A percentile compares a stretch with the other conserved stretches of the same genome.
phyloP scores from a whole-genome alignment of 306 rosid genomes.

The Spatholobus suberectus region DNA sequence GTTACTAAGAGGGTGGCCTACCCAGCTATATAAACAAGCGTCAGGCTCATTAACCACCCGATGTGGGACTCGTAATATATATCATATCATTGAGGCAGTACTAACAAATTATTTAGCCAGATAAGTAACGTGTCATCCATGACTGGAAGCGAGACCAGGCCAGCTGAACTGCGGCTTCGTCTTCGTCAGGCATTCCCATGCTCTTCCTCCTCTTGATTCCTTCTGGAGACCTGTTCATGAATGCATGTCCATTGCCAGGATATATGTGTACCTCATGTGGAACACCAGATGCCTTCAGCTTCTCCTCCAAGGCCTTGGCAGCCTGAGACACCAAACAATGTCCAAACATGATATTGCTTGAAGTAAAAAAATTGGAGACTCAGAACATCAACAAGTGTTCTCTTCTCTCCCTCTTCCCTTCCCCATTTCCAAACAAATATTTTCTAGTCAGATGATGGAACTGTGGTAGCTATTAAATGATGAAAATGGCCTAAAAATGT shows the following conservation, averaged over 20 bases:
- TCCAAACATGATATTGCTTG: constrained; percentile 24
- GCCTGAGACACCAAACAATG: constrained; percentile 64
- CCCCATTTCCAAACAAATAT: background rate
- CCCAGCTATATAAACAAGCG: no score
- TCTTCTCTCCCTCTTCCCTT: background rate
- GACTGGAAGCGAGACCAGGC: constrained; percentile 95
- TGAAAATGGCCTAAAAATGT: background rate
- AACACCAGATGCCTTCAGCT: constrained; percentile 84
- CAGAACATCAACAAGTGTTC: background rate
- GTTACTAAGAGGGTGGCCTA: no score
- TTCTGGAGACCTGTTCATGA: constrained; percentile 92
- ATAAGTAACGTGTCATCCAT: constrained; percentile 78
- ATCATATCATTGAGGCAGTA: background rate
- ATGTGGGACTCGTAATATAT: no score
- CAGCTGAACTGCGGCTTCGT: constrained; percentile 73
- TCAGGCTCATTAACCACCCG: no score
- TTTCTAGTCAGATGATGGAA: background rate
- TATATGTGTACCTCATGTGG: constrained; percentile 82
- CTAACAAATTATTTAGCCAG: constrained; percentile 37
- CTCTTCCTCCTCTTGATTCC: constrained; percentile 81
- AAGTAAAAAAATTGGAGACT: background rate
- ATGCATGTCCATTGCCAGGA: constrained; percentile 81
- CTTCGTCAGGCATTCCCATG: constrained; percentile 88
- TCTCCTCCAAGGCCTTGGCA: constrained; percentile 86
- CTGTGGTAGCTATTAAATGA: background rate